phyloP scores from a whole-genome alignment of 345 rosid genomes.

The Hibiscus syriacus region DNA sequence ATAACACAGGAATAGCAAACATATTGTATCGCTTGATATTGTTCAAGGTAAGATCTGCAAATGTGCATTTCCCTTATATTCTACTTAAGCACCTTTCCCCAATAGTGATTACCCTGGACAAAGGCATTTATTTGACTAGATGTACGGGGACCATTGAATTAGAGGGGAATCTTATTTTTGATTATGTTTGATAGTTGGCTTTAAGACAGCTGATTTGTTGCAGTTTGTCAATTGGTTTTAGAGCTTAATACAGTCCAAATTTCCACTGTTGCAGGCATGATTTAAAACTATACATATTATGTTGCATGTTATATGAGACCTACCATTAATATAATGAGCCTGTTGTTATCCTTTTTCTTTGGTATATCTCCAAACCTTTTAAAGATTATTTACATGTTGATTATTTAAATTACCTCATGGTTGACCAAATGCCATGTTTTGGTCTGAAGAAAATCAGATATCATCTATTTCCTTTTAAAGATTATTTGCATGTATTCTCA shows the following conservation, averaged over 20 bases:
- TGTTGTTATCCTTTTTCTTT: neutral
- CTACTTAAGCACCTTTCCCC: neutral
- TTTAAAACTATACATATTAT: neutral
- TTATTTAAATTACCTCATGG: neutral
- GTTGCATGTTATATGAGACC: neutral
- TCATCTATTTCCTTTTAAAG: neutral
- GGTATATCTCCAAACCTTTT: neutral
- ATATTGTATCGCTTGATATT: slow-evolving; percentile 68
- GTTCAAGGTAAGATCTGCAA: slow-evolving; percentile 54
- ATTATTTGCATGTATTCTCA: neutral
- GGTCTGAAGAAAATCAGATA: neutral
- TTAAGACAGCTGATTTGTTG: neutral
- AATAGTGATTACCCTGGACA: neutral
- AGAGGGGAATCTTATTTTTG: neutral
- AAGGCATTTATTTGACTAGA: neutral
- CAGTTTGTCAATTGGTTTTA: neutral
- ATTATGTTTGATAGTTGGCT: neutral
- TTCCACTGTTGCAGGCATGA: neutral
- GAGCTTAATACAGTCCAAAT: neutral
- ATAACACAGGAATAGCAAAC: slow-evolving; percentile 61
- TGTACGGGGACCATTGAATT: neutral
- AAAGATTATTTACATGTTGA: neutral
- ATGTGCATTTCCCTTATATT: slow-evolving; percentile 1
- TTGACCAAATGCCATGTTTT: neutral
- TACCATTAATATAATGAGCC: neutral